phyloP scores from a whole-genome alignment of 2,329 filamentous ascomycete species.

The Penicillium rolfsii region DNA sequence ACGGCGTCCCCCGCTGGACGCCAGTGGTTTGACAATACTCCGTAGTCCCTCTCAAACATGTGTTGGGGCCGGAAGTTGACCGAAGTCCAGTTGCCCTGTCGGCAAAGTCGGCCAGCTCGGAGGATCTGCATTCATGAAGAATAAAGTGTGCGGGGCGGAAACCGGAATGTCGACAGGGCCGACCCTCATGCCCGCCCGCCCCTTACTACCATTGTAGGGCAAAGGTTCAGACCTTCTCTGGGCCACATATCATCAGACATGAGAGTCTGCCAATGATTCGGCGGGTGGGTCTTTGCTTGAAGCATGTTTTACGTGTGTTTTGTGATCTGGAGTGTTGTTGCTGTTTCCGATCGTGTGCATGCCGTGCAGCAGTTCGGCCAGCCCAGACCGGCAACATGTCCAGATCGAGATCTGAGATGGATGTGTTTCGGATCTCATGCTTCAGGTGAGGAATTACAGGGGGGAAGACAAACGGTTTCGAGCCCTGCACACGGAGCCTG shows the following conservation, averaged over 20 bases:
- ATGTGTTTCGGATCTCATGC: background rate
- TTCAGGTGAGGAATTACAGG: background rate
- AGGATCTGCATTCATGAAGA: slow-evolving; percentile 1
- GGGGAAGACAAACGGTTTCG: background rate
- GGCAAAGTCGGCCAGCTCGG: background rate
- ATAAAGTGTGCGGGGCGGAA: background rate
- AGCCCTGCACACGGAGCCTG: background rate
- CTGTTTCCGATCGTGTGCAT: background rate
- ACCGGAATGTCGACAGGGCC: background rate
- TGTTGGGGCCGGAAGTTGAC: background rate
- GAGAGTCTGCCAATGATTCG: background rate
- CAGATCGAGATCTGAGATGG: background rate
- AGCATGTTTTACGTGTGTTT: background rate
- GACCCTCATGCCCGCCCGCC: background rate
- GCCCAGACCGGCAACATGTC: background rate
- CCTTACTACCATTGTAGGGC: background rate
- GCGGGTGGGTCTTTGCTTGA: background rate
- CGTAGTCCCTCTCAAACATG: background rate
- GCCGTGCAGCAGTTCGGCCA: background rate
- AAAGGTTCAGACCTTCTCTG: background rate
- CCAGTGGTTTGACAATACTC: background rate
- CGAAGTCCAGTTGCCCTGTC: background rate
- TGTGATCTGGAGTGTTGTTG: background rate
- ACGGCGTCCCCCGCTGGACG: slow-evolving; percentile 16
- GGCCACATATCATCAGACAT: background rate